Evolutionary conservation across 2,329 filamentous ascomycete genomes (phyloP), one percentile per base, ranked within the genome.

Genomic region (Sclerotinia subarctica): DNA sequence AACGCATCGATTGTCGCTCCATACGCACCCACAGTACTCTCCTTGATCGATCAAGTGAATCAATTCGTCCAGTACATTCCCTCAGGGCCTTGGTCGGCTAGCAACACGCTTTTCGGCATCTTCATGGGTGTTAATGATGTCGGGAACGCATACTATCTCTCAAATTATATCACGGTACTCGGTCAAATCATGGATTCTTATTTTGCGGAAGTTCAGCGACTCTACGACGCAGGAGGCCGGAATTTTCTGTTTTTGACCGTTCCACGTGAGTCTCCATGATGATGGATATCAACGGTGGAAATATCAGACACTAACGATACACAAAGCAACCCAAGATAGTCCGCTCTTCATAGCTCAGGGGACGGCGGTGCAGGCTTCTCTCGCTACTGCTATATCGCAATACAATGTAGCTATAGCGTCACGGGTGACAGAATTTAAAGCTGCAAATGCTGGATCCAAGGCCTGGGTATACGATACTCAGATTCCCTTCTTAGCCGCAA

Each of bases 51-150:
- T 7, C 56, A 59, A 46, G 38, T 46, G 42, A 21, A 46, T 15
- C 56, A 59, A 2, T 59, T 59, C 38, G 24, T 46, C 26, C 24
- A 59, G 26, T 59, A 46, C 24, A 59, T 46, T 29, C 56, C 56
- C 26, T 29, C 56, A 1, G 56, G 56, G 38, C 56, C 56, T 7
- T 59, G 56, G 56, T 59, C 56, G 3, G 17, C 56, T 21, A 19
- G 38, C 7, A 59, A 46, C 5, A 46, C 56, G 42, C 44, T 62
- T 11, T 62, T 62, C 29, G 59, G 59, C 1, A 35, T 62, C 5
- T 62, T 29, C 44, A 62, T 62, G 11, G 59, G 59, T 24, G 21
- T 62, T n/a, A 62, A 62, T 24, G 59, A 62, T 62, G 59, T 51
- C 21, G 59, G 59, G 21, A 62, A 62, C 29, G 6, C 59, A 10